Evolutionary conservation across 2,329 filamentous ascomycete genomes (phyloP), one percentile per base, ranked within the genome.

Genomic region (Aureobasidium subglaciale): DNA sequence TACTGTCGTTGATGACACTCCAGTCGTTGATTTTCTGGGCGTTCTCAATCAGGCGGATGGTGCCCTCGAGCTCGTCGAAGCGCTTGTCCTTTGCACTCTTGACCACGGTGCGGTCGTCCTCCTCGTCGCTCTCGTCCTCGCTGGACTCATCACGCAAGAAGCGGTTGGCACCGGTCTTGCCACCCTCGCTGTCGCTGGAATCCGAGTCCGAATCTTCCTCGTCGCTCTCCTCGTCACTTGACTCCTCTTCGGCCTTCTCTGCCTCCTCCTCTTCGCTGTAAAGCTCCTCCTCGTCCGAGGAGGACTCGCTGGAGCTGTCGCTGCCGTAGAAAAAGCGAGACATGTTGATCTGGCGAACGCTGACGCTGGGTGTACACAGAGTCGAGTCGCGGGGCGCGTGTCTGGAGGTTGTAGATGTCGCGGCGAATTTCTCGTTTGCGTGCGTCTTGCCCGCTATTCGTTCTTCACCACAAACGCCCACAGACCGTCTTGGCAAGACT

Each of bases 11-110:
- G 60, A 97, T 95, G 61, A 92, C 85, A 63, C 87, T 88, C 93
- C 93, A 99, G 75, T 99, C 93, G 68, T 88, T 90, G 69, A 97
- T 99, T 80, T 95, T 97, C 74, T 93, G 81, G 60, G 89, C 91
- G 76, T 99, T 99, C 71, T 97, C 91, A 68, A 99, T 97, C 68
- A 87, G 76, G 72, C 87, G 87, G 67, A 97, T 88, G 40, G 86
- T 95, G 58, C 83, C 82, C 72, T 99, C 92, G 59, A 99, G 80
- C 74, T 97, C 95, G 68, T 96, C 92, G 63, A 90, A 80, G 60
- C 93, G 84, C 82, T 99, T 99, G 78, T 97, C 90, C 76, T 97
- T 97, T 67, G 92, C 91, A 73, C 90, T 96, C 82, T 95, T 96
- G 68, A 97, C 88, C 65, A 93, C 84, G 66, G 86, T 89, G 62